Evolutionary conservation across 2,329 filamentous ascomycete genomes (phyloP).

Genomic region (Beauveria varroae): DNA sequence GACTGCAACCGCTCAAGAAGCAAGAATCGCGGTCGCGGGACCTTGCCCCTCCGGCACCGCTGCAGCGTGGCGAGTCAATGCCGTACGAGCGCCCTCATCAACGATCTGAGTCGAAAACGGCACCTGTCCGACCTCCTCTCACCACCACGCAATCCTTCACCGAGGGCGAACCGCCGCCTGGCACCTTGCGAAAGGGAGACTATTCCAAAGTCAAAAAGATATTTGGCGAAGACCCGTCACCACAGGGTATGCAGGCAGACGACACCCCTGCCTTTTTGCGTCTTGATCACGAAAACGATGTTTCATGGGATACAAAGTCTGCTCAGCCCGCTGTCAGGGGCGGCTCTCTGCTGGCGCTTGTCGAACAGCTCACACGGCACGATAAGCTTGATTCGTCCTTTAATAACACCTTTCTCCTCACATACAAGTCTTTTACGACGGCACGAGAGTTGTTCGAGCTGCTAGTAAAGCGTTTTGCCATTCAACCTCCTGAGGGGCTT

Average conservation of each 20-base stretch:
- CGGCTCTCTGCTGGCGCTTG: slow-evolving; percentile 79
- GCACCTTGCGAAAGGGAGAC: slow-evolving; percentile 51
- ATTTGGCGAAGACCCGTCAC: slow-evolving; percentile 56
- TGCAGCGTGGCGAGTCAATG: slow-evolving; percentile 52
- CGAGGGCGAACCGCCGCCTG: slow-evolving; percentile 47
- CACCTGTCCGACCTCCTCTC: slow-evolving; percentile 37
- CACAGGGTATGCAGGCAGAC: slow-evolving; percentile 47
- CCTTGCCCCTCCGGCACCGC: slow-evolving; percentile 38
- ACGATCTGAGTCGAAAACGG: slow-evolving; percentile 46
- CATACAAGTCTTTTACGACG: slow-evolving; percentile 89
- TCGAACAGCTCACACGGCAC: slow-evolving; percentile 91
- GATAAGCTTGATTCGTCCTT: slow-evolving; percentile 93
- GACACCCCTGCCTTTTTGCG: slow-evolving; percentile 78
- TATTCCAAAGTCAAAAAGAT: slow-evolving; percentile 59
- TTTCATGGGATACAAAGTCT: slow-evolving; percentile 82
- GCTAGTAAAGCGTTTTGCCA: slow-evolving; percentile 82
- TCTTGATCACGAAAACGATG: slow-evolving; percentile 80
- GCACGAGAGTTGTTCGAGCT: slow-evolving; percentile 89
- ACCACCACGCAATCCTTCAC: slow-evolving; percentile 55
- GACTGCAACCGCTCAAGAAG: slow-evolving; percentile 33
- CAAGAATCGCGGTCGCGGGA: slow-evolving; percentile 37
- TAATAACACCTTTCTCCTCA: slow-evolving; percentile 96
- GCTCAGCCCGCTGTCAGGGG: slow-evolving; percentile 73
- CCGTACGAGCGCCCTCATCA: slow-evolving; percentile 48
- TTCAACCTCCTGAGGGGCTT: slow-evolving; percentile 82